Conservation (phyloP, 768 basidiomycete genomes). For the Termitomyces sp. region DNA sequence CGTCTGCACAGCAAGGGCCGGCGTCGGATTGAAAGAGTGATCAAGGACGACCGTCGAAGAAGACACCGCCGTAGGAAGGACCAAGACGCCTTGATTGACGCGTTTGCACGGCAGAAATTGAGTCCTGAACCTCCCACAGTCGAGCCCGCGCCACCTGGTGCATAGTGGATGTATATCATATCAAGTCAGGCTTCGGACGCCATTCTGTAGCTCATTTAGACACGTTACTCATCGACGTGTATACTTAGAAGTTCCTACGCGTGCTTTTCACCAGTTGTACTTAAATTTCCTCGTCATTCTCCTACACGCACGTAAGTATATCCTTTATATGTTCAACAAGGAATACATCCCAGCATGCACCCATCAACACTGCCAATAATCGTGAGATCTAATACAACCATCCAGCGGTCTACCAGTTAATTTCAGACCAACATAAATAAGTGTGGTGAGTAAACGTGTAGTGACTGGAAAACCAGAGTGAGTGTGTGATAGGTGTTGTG, state of each 20-base stretch:
- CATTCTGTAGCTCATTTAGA: constrained; percentile 13
- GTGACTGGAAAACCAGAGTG: constrained; percentile 2
- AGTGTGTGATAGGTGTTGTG: constrained; percentile 1
- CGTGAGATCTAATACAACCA: constrained; percentile 4
- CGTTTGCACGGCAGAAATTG: constrained; percentile 59
- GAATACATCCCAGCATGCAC: neutral
- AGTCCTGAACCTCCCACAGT: constrained; percentile 21
- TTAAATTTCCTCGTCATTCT: neutral
- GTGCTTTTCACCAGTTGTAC: constrained; percentile 7
- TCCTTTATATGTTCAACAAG: neutral
- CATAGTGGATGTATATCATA: constrained; percentile 10
- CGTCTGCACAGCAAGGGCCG: constrained; percentile 57
- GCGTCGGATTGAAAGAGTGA: constrained; percentile 71
- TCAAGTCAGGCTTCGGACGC: neutral
- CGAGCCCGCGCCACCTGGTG: constrained; percentile 20
- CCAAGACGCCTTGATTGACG: constrained; percentile 77
- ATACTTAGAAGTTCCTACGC: constrained; percentile 7
- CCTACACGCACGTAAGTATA: neutral
- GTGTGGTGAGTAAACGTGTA: neutral
- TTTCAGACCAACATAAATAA: constrained; percentile 6
- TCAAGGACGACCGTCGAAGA: constrained; percentile 79
- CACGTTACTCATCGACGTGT: constrained; percentile 8
- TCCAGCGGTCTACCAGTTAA: constrained; percentile 3
- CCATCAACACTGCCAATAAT: neutral
- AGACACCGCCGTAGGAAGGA: constrained; percentile 81